Conservation (phyloP, 805 yeast species). For the Wickerhamiella allomyrinae region DNA sequence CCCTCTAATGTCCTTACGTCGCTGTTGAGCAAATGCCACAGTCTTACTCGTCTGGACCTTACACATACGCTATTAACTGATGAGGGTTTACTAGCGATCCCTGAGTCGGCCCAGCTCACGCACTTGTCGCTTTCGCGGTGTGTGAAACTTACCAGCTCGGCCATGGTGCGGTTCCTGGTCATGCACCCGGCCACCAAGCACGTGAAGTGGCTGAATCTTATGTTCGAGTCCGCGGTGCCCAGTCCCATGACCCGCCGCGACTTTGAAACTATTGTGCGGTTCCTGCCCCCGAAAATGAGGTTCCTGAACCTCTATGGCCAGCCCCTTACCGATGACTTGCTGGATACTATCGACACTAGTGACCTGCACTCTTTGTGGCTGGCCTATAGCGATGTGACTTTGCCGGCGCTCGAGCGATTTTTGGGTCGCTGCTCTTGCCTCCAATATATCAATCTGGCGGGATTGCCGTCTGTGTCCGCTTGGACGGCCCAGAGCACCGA, state of each 20-base stretch:
- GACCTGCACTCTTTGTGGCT: constrained; percentile 22
- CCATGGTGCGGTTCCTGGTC: constrained; percentile 51
- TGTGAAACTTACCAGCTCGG: constrained; percentile 56
- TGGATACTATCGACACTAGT: constrained; percentile 21
- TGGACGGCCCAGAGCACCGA: constrained; percentile 43
- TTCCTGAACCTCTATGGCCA: constrained; percentile 53
- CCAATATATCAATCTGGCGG: constrained; percentile 51
- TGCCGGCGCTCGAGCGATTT: constrained; percentile 17
- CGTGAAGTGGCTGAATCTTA: constrained; percentile 52
- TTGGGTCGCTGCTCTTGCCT: constrained; percentile 24
- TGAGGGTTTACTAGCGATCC: constrained; percentile 40
- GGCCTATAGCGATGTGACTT: constrained; percentile 20
- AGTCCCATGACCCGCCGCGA: constrained; percentile 37
- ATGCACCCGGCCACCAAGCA: constrained; percentile 52
- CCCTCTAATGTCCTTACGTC: constrained; percentile 41
- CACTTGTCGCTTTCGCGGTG: constrained; percentile 59
- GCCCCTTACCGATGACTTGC: constrained; percentile 33
- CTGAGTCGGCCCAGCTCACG: constrained; percentile 45
- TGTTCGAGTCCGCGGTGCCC: constrained; percentile 48
- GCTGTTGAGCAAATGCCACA: constrained; percentile 41
- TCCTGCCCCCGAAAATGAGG: constrained; percentile 28
- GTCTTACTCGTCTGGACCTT: constrained; percentile 56
- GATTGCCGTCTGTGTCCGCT: constrained; percentile 42
- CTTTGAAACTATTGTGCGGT: constrained; percentile 35
- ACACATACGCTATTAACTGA: constrained; percentile 69